Evolutionary conservation across 1,284 basidiomycete species (phyloP), one percentile per base, ranked within the genome.

Genomic region (Papiliotrema terrestris): DNA sequence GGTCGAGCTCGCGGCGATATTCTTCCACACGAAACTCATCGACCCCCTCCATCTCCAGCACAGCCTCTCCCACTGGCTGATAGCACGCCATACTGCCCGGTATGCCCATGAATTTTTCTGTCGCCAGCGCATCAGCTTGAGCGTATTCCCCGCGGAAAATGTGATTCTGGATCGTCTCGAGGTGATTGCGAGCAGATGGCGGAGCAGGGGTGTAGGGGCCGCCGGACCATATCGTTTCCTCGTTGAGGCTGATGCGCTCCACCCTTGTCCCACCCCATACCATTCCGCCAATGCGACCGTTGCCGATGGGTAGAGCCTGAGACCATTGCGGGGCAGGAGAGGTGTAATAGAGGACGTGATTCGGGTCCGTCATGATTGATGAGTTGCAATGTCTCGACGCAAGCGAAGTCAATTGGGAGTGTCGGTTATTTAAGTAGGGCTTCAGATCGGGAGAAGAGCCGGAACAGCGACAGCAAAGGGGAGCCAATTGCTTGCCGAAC

Each of bases 221-320:
- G 20, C 57, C 57, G 19, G 29, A 38, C 43, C 47, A 59, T 8
- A 56, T 20, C 2, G 57, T 52, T n/a, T 56, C 54, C 43, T 59
- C 57, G 46, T 59, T 59, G 29, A 59, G 51, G 36, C 48, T 42
- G 2, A 59, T 42, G 1, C 46, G 50, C 22, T 59, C 57, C 9
- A 35, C 23, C 3, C 48, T 36, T 17, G 47, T 29, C 2, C 51
- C 54, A 25, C 54, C 54, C 23, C 45, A 51, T 14, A 59, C 45
- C 50, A 55, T 56, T 17, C 47, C 54, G 2, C 57, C 57, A 8
- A 59, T 54, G 0, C 45, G 19, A 6, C 57, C 57, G 32, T 59
- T 59, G 29, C 57, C 57, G 47, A 59, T 37, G 2, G 54, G 57
- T 5, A 55, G 44, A 3, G 57, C 54, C n/a, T 56, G 23, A 20